A percentile compares a stretch with the other conserved stretches of the same genome.
These are phyloP conservation scores for Rhizopogon sp. DNA, from an alignment of 768 basidiomycete genomes.

Conservation along the genomic window DNA sequence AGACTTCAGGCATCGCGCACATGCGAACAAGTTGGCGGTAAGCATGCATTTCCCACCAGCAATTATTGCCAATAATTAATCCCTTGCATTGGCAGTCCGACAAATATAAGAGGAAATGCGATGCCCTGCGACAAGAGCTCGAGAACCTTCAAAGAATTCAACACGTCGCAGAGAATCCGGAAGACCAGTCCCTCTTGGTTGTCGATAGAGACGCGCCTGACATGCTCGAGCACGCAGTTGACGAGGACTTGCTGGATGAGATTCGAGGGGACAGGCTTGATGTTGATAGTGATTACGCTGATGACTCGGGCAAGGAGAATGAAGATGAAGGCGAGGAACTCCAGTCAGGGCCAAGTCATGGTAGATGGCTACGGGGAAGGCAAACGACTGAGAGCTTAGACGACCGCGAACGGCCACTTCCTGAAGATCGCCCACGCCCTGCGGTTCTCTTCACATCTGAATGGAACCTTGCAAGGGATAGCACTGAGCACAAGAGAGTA, in stretches of 20 bases:
- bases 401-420: slow-evolving; percentile 4
- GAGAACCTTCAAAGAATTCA: slow-evolving; percentile 1
- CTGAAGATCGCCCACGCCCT: background rate
- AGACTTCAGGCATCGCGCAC: slow-evolving; percentile 16
- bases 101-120: slow-evolving; percentile 22
- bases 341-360: slow-evolving; percentile 1
- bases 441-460: background rate
- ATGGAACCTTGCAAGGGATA: background rate
- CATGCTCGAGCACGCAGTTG: slow-evolving; percentile 6
- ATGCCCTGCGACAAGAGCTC: slow-evolving; percentile 13
- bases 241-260: slow-evolving; percentile 22
- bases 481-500: slow-evolving; percentile 1
- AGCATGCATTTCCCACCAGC: background rate
- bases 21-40: slow-evolving; percentile 20
- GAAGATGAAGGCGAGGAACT: slow-evolving; percentile 13
- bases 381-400: background rate
- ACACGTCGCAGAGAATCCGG: slow-evolving; percentile 4
- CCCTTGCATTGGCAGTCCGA: slow-evolving; percentile 8
- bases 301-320: slow-evolving; percentile 9
- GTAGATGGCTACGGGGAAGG: slow-evolving; percentile 4
- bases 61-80: background rate
- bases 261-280: slow-evolving; percentile 23
- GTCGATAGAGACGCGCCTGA: slow-evolving; percentile 24
- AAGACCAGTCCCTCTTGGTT: slow-evolving; percentile 26
- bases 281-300: slow-evolving; percentile 9